These are phyloP conservation scores for Botrytis hyacinthi DNA, from an alignment of 2,329 filamentous ascomycete species.

Conservation along the genomic window DNA sequence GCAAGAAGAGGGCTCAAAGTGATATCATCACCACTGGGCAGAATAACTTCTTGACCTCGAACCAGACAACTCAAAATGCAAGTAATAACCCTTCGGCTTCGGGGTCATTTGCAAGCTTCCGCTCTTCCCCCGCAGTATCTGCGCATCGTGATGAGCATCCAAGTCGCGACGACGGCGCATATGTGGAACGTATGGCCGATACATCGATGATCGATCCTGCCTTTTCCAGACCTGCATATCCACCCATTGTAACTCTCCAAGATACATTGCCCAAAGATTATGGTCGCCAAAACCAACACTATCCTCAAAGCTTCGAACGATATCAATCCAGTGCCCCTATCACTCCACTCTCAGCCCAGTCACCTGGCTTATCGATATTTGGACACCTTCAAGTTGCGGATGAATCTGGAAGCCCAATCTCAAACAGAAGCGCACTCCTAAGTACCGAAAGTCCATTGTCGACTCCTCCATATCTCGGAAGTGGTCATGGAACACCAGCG, in stretches of 20 bases:
- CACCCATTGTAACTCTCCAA: slow-evolving; percentile 21
- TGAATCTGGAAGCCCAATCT: slow-evolving; percentile 29
- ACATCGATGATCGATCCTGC: slow-evolving; percentile 29
- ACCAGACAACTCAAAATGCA: background rate
- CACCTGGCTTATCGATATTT: slow-evolving; percentile 21
- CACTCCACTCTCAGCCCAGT: slow-evolving; percentile 17
- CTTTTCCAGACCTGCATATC: slow-evolving; percentile 20
- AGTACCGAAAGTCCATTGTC: slow-evolving; percentile 26
- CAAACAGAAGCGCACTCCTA: slow-evolving; percentile 23
- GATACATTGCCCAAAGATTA: slow-evolving; percentile 9
- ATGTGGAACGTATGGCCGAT: background rate
- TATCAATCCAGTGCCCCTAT: slow-evolving; percentile 24
- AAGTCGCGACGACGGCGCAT: background rate
- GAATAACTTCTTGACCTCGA: slow-evolving; percentile 25
- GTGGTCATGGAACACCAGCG: slow-evolving; percentile 16
- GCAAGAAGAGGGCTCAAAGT: slow-evolving; percentile 53
- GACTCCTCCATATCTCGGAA: slow-evolving; percentile 24
- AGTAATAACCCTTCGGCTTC: background rate
- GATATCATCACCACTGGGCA: slow-evolving; percentile 14
- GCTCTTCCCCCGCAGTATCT: background rate
- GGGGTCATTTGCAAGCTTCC: background rate
- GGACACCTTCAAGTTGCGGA: slow-evolving; percentile 22
- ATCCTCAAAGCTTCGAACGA: slow-evolving; percentile 33
- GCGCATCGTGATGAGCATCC: background rate
- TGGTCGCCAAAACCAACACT: slow-evolving; percentile 17